Evolutionary conservation across 2,329 filamentous ascomycete species (phyloP).

Genomic region (Neofusicoccum parvum): DNA sequence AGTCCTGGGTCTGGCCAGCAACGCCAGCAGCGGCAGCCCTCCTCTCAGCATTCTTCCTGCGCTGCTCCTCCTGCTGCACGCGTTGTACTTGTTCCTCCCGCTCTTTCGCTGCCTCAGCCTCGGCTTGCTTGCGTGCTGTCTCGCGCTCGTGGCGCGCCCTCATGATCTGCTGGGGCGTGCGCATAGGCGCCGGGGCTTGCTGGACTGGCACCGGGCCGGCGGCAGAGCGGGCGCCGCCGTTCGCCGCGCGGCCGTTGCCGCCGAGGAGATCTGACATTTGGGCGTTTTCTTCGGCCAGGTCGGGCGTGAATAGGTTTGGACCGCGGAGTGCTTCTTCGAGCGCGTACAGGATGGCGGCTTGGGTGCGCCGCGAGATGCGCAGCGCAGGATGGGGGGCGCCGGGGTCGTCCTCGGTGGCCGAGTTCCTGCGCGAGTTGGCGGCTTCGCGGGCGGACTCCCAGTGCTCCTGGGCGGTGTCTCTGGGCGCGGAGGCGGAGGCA

Average conservation of each 20-base stretch:
- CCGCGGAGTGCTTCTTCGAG: slow-evolving; percentile 87
- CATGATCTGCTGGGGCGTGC: slow-evolving; percentile 90
- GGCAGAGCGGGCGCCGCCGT: slow-evolving; percentile 58
- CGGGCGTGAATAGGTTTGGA: slow-evolving; percentile 80
- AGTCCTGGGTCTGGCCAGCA: slow-evolving; percentile 39
- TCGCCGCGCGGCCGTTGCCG: slow-evolving; percentile 58
- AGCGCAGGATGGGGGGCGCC: slow-evolving; percentile 56
- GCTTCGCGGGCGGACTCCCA: slow-evolving; percentile 27
- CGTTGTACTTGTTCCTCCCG: slow-evolving; percentile 52
- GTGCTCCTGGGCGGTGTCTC: slow-evolving; percentile 40
- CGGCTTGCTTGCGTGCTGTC: slow-evolving; percentile 63
- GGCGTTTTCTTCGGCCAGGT: slow-evolving; percentile 84
- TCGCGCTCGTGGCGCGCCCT: slow-evolving; percentile 79
- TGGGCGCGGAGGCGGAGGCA: slow-evolving; percentile 45
- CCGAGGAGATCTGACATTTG: slow-evolving; percentile 85
- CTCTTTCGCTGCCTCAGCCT: slow-evolving; percentile 61
- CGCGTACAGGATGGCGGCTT: slow-evolving; percentile 87
- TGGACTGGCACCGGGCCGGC: slow-evolving; percentile 57
- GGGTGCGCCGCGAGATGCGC: slow-evolving; percentile 80
- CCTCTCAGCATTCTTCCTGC: slow-evolving; percentile 59
- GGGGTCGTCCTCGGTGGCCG: slow-evolving; percentile 34
- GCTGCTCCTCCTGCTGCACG: slow-evolving; percentile 56
- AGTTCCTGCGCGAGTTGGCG: slow-evolving; percentile 35
- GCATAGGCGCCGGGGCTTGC: slow-evolving; percentile 61
- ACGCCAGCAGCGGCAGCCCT: slow-evolving; percentile 59